These are phyloP conservation scores for Hemisphaericaspora subhashii DNA, from an alignment of 1,139 yeast genomes.

Conservation along the genomic window DNA sequence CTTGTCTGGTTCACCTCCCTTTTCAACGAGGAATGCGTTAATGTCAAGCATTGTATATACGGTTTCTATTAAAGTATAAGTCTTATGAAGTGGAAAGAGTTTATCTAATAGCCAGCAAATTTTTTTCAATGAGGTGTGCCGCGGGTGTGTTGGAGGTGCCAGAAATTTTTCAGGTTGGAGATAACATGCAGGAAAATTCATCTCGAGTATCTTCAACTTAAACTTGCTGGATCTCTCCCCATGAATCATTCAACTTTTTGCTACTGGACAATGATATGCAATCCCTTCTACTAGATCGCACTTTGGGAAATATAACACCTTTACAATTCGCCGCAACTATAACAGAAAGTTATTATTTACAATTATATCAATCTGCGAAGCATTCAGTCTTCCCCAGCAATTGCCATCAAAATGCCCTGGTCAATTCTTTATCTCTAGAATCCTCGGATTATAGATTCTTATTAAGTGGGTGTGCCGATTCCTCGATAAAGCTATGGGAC, in stretches of 20 bases:
- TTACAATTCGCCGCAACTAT: slow-evolving; percentile 38
- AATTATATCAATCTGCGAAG: slow-evolving; percentile 22
- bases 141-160: too few relatives aligned
- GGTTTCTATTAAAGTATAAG: background rate
- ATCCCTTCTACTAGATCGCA: slow-evolving; percentile 37
- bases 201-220: too few relatives aligned
- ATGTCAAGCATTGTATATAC: slow-evolving; percentile 74
- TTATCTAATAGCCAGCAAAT: background rate
- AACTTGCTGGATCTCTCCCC: too few relatives aligned
- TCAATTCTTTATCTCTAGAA: slow-evolving; percentile 70
- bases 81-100: background rate
- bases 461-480: slow-evolving; percentile 77
- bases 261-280: slow-evolving; percentile 31
- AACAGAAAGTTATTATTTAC: slow-evolving; percentile 39
- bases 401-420: slow-evolving; percentile 48
- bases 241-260: too few relatives aligned
- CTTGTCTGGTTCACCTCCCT: slow-evolving; percentile 92
- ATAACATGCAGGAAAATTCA: slow-evolving; percentile 1
- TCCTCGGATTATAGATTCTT: slow-evolving; percentile 46
- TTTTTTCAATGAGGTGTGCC: background rate
- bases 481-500: slow-evolving; percentile 68
- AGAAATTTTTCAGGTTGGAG: background rate
- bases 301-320: slow-evolving; percentile 28
- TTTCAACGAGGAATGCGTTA: slow-evolving; percentile 85
- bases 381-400: slow-evolving; percentile 37